Base-by-base conservation (phyloP, 441 rosid genomes). In the Erysimum cheiri region DNA sequence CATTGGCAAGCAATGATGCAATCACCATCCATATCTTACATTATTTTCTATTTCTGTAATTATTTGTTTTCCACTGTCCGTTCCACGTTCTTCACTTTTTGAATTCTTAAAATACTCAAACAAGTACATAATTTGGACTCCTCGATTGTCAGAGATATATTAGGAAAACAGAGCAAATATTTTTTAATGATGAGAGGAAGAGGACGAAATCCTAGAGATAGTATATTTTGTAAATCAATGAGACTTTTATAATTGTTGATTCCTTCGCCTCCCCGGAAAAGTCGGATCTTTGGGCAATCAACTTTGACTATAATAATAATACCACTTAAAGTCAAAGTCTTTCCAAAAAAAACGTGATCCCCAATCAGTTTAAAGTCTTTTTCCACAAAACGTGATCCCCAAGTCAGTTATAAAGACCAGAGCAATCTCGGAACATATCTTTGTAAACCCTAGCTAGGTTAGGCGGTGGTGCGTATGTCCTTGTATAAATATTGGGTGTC, bases 301-400 rank as follows among this genome's bases (percentile, higher is more conserved):
- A 28, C 6, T 11, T 41, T 3, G 52, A 29, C 7, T 14, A 66
- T 40, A 39, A 52, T 52, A 64, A 35, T 36, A 22, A 19, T 6
- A 41, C n/a, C n/a, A 19, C 3, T 28, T 2, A 17, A 37, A 13
- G 22, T 44, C 29, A 44, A 58, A 24, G 39, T 11, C 36, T 24
- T 67, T 19, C 54, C 0, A 19, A 22, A 2, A 37, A 49, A 13
- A 53, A 52, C 73, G 17, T 74, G 69, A 5, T 67, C 57, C 10
- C 73, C 69, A 67, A 67, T 22, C 1, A 22, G 24, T 22, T 22
- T 22, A 22, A 22, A 22, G 24, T 22, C 17, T 11, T 26, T 59
- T 67, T 19, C 54, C 0, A 2, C 29, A 49, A 13, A 53, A 52
- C 73, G 17, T 74, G 69, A 5, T 67, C 57, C 10, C 73, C 69